phyloP scores from a whole-genome alignment of 352 stramenopile species.

The Phytopythium kandeliae region DNA sequence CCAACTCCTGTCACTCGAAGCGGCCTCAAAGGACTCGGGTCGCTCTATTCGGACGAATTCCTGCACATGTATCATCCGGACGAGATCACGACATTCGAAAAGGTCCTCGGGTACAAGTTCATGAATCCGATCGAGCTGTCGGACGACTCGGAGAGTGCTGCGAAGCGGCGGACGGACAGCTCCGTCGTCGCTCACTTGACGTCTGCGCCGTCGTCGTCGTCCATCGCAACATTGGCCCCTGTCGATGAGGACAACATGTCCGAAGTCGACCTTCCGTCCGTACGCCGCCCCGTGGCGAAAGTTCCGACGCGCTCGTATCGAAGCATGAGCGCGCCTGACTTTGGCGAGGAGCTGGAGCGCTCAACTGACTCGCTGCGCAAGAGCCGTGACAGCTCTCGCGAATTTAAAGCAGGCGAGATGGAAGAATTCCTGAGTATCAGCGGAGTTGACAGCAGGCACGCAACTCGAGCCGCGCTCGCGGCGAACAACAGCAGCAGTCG shows the following conservation, averaged over 20 bases:
- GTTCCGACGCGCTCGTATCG: constrained; percentile 32
- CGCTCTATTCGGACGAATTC: constrained; percentile 58
- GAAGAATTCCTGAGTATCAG: constrained; percentile 28
- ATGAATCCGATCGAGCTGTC: constrained; percentile 81
- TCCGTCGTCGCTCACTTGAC: constrained; percentile 38
- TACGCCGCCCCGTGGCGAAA: constrained; percentile 16
- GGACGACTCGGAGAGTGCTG: constrained; percentile 44
- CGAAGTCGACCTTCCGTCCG: constrained; percentile 16
- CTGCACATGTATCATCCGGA: constrained; percentile 83
- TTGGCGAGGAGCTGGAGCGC: constrained; percentile 48
- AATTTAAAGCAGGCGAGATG: constrained; percentile 18
- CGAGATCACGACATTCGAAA: constrained; percentile 83
- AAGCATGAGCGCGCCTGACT: constrained; percentile 77
- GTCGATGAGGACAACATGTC: constrained; percentile 52
- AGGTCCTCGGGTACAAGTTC: constrained; percentile 83
- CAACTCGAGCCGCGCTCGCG: constrained; percentile 17
- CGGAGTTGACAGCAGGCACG: constrained; percentile 21
- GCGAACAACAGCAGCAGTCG: constrained; percentile 26
- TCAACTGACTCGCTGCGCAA: constrained; percentile 13
- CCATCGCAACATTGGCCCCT: constrained; percentile 24
- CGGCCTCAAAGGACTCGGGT: constrained; percentile 3
- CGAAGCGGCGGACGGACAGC: constrained; percentile 42
- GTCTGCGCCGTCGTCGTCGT: constrained; percentile 33
- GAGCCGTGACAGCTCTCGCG: constrained; percentile 28
- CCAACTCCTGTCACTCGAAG: not conserved